These are phyloP conservation scores for Pistacia vera DNA, from an alignment of 345 rosid species.

Conservation along the genomic window DNA sequence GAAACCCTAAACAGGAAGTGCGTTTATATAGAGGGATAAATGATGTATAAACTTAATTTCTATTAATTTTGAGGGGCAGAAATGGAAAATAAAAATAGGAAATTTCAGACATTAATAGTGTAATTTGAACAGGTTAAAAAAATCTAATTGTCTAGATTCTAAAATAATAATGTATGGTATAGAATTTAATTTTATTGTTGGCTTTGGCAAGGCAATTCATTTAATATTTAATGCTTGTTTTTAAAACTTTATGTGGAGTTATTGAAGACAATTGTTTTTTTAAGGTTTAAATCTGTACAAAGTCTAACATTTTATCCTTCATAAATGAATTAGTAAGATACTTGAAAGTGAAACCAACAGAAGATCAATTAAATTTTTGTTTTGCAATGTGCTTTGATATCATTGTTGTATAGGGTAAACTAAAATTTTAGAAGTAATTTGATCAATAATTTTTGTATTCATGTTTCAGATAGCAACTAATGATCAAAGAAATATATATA, in stretches of 20 bases:
- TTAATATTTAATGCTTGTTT: conserved; percentile 18
- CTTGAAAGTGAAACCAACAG: neutral
- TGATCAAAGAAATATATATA: too few relatives aligned
- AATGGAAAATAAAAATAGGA: neutral
- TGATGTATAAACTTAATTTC: neutral
- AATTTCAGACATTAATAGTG: neutral
- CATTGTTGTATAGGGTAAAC: neutral
- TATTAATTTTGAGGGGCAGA: neutral
- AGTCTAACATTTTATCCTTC: neutral
- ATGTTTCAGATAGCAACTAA: too few relatives aligned
- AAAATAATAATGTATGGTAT: conserved; percentile 12
- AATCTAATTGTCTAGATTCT: conserved; percentile 16
- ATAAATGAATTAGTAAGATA: neutral
- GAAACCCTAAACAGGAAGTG: neutral
- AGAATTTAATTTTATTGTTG: conserved; percentile 9
- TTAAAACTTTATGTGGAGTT: neutral
- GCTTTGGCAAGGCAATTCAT: conserved; percentile 8
- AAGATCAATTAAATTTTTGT: neutral
- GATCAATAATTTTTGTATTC: too few relatives aligned
- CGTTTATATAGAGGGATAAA: conserved; percentile 8
- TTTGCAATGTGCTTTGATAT: neutral
- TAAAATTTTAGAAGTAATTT: neutral
- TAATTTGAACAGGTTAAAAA: neutral
- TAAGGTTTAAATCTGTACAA: neutral
- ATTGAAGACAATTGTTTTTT: neutral